Base-by-base conservation (phyloP, 345 rosid species). In the Fremontodendron californicum region DNA sequence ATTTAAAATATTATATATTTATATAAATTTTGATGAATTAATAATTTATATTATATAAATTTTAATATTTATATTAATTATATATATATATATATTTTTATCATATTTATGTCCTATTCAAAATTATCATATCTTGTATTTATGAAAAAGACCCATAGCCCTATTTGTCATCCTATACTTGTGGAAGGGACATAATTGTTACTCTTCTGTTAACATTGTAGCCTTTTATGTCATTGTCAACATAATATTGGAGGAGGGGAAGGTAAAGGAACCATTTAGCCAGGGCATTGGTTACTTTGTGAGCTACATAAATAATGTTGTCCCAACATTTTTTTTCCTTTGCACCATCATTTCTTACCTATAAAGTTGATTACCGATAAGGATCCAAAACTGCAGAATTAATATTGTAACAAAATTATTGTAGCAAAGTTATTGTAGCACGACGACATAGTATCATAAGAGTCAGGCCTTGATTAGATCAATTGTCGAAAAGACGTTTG, bases 131-230 rank as follows among this genome's bases (percentile, higher is more conserved):
- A 25, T 58, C 7, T 2, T 10, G 35, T 33, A 33, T 1, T 33
- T 33, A 1, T 1, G 18, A 29, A 61, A n/a, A 29, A 21, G 42
- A 12, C 13, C 19, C 5, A 29, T 15, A 29, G 42, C 4, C 37
- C 39, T 60, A 27, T 27, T 27, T 60, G 64, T 60, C 64, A 60
- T 60, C 19, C 45, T 31, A 63, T 74, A 57, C 43, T 49, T 49
- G 55, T 18, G 37, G 35, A 66, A 66, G 84, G 73, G 74, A 77
- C 77, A 79, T 52, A 61, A 77, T 79, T 77, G 74, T 27, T 60
- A 58, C 54, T 48, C 40, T 46, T 46, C 40, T 57, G 31, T 29
- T 27, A 60, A 13, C 6, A 12, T 1, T 27, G 65, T 60, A 60
- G 65, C 37, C 37, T 60, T 29, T 12, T 27, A 60, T 27, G 37